A percentile compares a stretch with the other conserved stretches of the same genome.
These are phyloP conservation scores for Nymphaea colorata DNA, from an alignment of 164 flowering plant species.

Conservation along the genomic window DNA sequence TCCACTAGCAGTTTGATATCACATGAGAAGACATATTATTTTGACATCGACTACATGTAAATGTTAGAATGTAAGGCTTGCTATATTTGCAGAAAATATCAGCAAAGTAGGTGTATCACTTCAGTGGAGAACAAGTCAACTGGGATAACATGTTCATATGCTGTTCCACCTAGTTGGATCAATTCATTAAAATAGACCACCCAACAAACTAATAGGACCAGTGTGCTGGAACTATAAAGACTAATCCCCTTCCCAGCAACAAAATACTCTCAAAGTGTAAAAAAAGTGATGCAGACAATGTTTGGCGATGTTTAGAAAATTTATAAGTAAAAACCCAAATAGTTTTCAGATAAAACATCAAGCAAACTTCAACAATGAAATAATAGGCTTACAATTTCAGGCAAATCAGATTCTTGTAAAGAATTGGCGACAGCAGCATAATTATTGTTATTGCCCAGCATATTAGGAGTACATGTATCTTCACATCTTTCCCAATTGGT, in stretches of 20 bases:
- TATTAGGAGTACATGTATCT: constrained; percentile 14
- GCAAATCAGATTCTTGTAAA: constrained; percentile 43
- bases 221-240: background rate
- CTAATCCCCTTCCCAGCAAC: background rate
- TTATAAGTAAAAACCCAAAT: background rate
- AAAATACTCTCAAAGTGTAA: background rate
- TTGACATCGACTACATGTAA: background rate
- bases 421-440: constrained; percentile 19
- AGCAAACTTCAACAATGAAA: background rate
- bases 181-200: too few relatives aligned
- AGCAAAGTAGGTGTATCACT: background rate
- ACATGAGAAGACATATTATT: background rate
- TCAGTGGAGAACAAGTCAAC: too few relatives aligned
- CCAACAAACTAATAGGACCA: too few relatives aligned
- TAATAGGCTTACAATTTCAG: constrained; percentile 47
- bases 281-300: background rate
- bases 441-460: constrained; percentile 17
- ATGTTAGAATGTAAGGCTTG: too few relatives aligned
- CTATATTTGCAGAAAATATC: background rate
- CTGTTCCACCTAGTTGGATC: too few relatives aligned
- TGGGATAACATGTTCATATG: too few relatives aligned
- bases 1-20: background rate
- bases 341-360: too few relatives aligned
- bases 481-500: background rate
- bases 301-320: background rate